phyloP scores from a whole-genome alignment of 2,329 filamentous ascomycete genomes.

The Teratosphaeria epicoccoides region DNA sequence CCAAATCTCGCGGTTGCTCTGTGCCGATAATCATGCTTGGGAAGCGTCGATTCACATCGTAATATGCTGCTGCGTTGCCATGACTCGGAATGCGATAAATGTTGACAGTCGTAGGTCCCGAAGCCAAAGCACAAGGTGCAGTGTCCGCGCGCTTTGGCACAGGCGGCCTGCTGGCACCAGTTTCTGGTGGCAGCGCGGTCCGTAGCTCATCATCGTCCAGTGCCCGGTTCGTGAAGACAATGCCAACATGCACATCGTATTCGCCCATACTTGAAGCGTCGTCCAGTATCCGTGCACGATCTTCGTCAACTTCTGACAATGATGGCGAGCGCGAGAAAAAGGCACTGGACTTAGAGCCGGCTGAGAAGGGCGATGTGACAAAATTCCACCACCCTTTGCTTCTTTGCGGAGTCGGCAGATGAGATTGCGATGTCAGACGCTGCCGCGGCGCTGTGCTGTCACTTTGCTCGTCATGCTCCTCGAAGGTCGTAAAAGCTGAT shows the following conservation, averaged over 20 bases:
- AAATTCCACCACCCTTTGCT: constrained; percentile 71
- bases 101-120: constrained; percentile 14
- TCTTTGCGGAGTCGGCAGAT: constrained; percentile 43
- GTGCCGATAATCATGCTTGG: constrained; percentile 9
- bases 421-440: constrained; percentile 24
- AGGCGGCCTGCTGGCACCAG: neutral
- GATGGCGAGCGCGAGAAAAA: constrained; percentile 20
- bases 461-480: constrained; percentile 37
- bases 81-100: constrained; percentile 24
- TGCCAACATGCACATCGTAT: constrained; percentile 8
- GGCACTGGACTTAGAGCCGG: constrained; percentile 10
- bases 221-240: constrained; percentile 14
- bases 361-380: constrained; percentile 57
- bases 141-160: constrained; percentile 17
- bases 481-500: constrained; percentile 19
- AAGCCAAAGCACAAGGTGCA: constrained; percentile 14
- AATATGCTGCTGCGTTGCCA: constrained; percentile 25
- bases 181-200: constrained; percentile 12
- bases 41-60: constrained; percentile 17
- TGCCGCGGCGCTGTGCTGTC: constrained; percentile 1
- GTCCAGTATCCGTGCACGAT: constrained; percentile 11
- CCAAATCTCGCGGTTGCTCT: neutral
- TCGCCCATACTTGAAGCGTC: constrained; percentile 17
- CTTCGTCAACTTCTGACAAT: constrained; percentile 7
- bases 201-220: constrained; percentile 12